Evolutionary conservation across 352 stramenopile species (phyloP), one percentile per base, ranked within the genome.

Genomic region (Phytophthora uliginosa): DNA sequence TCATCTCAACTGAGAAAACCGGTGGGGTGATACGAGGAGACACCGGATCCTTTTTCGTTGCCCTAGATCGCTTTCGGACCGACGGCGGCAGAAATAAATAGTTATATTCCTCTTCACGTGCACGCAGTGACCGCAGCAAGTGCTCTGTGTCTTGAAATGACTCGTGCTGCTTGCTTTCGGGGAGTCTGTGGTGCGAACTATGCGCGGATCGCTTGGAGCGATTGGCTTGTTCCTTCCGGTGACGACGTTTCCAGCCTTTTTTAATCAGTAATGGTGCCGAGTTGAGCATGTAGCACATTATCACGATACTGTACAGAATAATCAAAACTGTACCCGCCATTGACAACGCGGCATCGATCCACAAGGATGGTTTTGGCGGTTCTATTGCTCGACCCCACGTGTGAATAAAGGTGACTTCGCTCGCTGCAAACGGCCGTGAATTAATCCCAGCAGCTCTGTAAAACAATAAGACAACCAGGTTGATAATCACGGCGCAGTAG

Each of bases 251-350:
- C 81, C 85, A 90, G 3, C 83, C 82, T 63, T 92, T 89, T 63
- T 91, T 90, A 22, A 94, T 85, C 7, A 92, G 42, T 22, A 92
- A 56, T 8, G 86, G 86, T 2, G 85, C 86, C 15, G 82, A 89
- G 54, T 94, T 94, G 38, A 89, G 72, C 54, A 89, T 66, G 56
- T 93, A 90, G 55, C 83, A 89, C 3, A 83, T n/a, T 26, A 94
- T 31, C 12, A 90, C 79, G 33, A 83, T 58, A 9, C 40, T 70
- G 28, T 84, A 93, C 4, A 92, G 34, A 20, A 84, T 65, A 33
- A 93, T 71, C 38, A 92, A 78, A n/a, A 89, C 45, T 18, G 80
- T 82, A 0, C 86, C 86, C 12, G 73, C 85, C 9, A 90, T n/a
- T 4, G 77, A 72, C 22, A 93, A 47, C 0, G 58, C 69, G 31